Evolutionary conservation across 441 rosid species (phyloP), one percentile per base, ranked within the genome.

Genomic region (Eruca vesicaria): DNA sequence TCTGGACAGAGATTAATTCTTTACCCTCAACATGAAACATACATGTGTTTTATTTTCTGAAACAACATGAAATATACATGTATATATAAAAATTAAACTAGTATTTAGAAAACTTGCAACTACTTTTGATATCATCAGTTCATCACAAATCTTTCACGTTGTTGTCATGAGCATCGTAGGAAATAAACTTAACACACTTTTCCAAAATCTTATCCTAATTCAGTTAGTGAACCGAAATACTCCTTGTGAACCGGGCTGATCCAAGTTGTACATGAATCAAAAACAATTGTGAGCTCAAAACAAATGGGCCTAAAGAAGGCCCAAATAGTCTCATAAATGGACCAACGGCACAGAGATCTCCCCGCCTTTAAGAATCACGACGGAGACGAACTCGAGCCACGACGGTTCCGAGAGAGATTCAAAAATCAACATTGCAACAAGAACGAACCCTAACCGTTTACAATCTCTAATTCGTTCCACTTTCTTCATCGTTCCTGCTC

Each of bases 321-420:
- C 73, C 73, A 78, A 20, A 19, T 3, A 31, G 15, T 66, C 7
- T 28, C 26, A 16, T 16, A 52, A 38, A 67, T 52, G 65, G 73
- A 60, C 29, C 52, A 72, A 78, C 77, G 73, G 80, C 80, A 78
- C 59, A 71, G 60, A 66, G 52, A 78, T 72, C 60, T 52, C 73
- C 81, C 73, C 77, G 73, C 77, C 77, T 72, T 78, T 72, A 67
- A 29, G n/a, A 20, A 63, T 4, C 65, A 72, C 76, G 81, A 72
- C 81, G 77, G 81, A 38, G 77, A 61, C 63, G 38, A 66, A 60
- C 41, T 52, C 52, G 45, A 77, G 63, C 69, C 64, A 41, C 57
- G 73, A 77, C 80, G 73, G 80, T 78, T 53, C 71, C 50, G 11
- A 20, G 16, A 12, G 3, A 45, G 50, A 45, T 23, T 19, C 3